Conservation (phyloP, 768 basidiomycete genomes). For the Tephrocybe rancida region DNA sequence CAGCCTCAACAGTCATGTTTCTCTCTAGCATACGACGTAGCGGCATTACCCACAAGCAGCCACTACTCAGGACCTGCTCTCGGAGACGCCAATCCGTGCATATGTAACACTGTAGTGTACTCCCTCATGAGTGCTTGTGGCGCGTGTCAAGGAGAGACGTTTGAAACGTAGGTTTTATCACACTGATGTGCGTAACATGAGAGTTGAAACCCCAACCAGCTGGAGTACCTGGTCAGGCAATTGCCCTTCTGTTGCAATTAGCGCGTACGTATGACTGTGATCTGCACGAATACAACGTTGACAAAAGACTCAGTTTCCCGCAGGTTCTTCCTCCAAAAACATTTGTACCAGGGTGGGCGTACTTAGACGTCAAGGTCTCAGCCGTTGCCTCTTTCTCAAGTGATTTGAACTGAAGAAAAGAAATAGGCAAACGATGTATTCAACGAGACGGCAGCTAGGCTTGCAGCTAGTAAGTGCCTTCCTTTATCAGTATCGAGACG, state of each 20-base stretch:
- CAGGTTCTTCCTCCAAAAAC: conserved; percentile 48
- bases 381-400: no score
- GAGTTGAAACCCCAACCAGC: conserved; percentile 28
- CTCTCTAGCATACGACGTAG: conserved; percentile 31
- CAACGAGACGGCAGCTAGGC: conserved; percentile 39
- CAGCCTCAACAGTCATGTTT: not conserved
- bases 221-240: conserved; percentile 55
- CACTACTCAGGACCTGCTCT: conserved; percentile 44
- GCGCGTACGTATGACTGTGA: conserved; percentile 20
- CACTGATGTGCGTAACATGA: not conserved
- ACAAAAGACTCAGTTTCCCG: conserved; percentile 39
- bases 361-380: conserved; percentile 49
- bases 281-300: not conserved
- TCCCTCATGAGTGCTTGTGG: conserved; percentile 60
- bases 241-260: conserved; percentile 39
- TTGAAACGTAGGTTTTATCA: conserved; percentile 32
- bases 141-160: conserved; percentile 50
- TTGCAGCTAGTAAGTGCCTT: conserved; percentile 32
- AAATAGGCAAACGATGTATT: conserved; percentile 38
- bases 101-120: conserved; percentile 61
- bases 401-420: not conserved
- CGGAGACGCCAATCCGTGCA: conserved; percentile 41
- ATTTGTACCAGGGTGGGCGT: conserved; percentile 65
- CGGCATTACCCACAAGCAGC: conserved; percentile 27
- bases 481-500: not conserved